Evolutionary conservation across 2,329 filamentous ascomycete species (phyloP), one percentile per base, ranked within the genome.

Genomic region (Drechslerella coelobrocha): DNA sequence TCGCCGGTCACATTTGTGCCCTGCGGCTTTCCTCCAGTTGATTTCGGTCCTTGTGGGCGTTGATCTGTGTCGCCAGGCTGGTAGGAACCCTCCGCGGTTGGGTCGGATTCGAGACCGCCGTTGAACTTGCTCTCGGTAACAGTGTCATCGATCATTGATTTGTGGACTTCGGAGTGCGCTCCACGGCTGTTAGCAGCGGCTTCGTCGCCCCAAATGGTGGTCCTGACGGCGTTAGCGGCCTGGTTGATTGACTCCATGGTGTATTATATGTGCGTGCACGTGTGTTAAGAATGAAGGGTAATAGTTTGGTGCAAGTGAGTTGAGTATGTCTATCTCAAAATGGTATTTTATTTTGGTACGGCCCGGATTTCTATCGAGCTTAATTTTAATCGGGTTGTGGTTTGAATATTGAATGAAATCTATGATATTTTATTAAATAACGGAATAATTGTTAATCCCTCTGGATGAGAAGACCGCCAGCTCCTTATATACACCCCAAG

Each of bases 161-260:
- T 72, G 60, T 68, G 61, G 23, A 53, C 37, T 60, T 72, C 71
- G 24, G 66, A 43, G 29, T 69, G 51, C 6, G 17, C 34, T 26
- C 48, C 31, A 29, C 37, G 34, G 19, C 29, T 45, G 27, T 52
- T 45, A 10, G 27, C 24, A n/a, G 31, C 17, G 19, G 51, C 54
- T 17, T 50, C 21, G 37, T 81, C 80, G 10, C 82, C 82, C 81
- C 81, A 84, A 41, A 85, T 77, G 27, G 79, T 81, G 73, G 81
- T 81, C 23, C 81, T 81, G 26, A 83, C 82, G 8, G 81, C 78
- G n/a, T 77, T 75, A 24, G 83, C 82, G 56, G 86, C 80, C 77
- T 82, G 84, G 78, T 81, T 87, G 75, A 90, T 81, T 31, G 86
- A 84, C 69, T 90, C 88, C 66, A 71, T 71, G 59, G 43, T 62